phyloP scores from a whole-genome alignment of 1,284 basidiomycete species.

The Ganoderma leucocontextum region DNA sequence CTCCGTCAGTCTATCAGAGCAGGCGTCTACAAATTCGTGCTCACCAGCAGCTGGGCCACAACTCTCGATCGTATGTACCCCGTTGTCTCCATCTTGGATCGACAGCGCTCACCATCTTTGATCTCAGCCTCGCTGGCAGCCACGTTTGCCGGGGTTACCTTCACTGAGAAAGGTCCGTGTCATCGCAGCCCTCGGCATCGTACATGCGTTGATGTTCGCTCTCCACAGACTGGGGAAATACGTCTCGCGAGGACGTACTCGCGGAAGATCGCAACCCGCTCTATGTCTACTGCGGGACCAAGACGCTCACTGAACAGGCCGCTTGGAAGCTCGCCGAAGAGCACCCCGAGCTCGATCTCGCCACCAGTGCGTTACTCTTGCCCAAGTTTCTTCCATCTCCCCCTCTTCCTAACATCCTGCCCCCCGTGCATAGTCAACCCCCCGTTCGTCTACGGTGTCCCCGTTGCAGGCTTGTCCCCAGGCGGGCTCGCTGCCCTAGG shows the following conservation, averaged over 20 bases:
- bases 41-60: constrained; percentile 34
- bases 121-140: neutral
- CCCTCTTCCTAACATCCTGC: neutral
- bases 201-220: neutral
- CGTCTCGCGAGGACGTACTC: constrained; percentile 30
- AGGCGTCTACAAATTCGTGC: constrained; percentile 41
- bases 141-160: neutral
- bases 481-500: constrained; percentile 13
- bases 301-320: constrained; percentile 36
- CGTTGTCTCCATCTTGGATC: neutral
- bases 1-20: constrained; percentile 40
- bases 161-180: neutral
- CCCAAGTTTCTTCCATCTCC: neutral
- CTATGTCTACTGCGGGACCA: constrained; percentile 32
- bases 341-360: constrained; percentile 36
- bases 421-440: constrained; percentile 32
- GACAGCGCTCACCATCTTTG: neutral
- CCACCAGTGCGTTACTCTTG: constrained; percentile 29
- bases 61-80: constrained; percentile 17
- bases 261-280: constrained; percentile 16
- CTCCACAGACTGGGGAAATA: constrained; percentile 31
- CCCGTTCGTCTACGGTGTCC: constrained; percentile 29
- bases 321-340: constrained; percentile 39
- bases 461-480: constrained; percentile 12
- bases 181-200: neutral